Evolutionary conservation across 805 yeast genomes (phyloP).

Genomic region (Cyberlindnera xylosilytica): DNA sequence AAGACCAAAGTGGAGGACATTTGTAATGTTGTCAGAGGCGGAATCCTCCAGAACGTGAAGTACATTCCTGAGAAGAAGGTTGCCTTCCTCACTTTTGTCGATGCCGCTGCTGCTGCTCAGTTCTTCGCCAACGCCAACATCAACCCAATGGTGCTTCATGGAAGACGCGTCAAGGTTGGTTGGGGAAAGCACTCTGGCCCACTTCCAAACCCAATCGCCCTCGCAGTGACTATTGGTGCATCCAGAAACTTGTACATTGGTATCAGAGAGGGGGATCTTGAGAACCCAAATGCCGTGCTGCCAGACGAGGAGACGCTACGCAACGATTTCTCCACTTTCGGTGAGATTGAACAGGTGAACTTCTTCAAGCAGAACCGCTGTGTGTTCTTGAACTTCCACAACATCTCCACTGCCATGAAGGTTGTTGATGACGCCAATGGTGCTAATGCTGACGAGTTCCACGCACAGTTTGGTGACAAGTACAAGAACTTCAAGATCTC

Average conservation of each 20-base stretch:
- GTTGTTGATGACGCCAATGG: conserved; percentile 58
- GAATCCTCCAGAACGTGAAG: conserved; percentile 61
- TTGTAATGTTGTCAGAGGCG: conserved; percentile 75
- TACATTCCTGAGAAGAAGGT: conserved; percentile 49
- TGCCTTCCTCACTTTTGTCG: conserved; percentile 70
- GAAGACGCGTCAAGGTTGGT: conserved; percentile 59
- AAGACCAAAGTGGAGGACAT: conserved; percentile 67
- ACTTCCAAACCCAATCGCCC: conserved; percentile 47
- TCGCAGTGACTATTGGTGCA: conserved; percentile 72
- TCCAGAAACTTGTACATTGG: conserved; percentile 78
- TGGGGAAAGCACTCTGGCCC: conserved; percentile 73
- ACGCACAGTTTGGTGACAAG: conserved; percentile 39
- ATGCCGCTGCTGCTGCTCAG: conserved; percentile 60
- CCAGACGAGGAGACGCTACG: conserved; percentile 52
- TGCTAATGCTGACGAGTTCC: conserved; percentile 32
- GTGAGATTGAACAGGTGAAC: conserved; percentile 75
- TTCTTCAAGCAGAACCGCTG: conserved; percentile 66
- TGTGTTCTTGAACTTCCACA: conserved; percentile 70
- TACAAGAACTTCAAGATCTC: conserved; percentile 56
- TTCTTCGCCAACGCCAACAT: conserved; percentile 58
- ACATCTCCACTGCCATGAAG: conserved; percentile 59
- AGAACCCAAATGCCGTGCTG: conserved; percentile 29
- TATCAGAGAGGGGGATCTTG: conserved; percentile 36
- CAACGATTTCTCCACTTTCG: conserved; percentile 59
- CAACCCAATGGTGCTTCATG: conserved; percentile 60